Evolutionary conservation across 2,329 filamentous ascomycete genomes (phyloP), one percentile per base, ranked within the genome.

Genomic region (Botrytis porri): DNA sequence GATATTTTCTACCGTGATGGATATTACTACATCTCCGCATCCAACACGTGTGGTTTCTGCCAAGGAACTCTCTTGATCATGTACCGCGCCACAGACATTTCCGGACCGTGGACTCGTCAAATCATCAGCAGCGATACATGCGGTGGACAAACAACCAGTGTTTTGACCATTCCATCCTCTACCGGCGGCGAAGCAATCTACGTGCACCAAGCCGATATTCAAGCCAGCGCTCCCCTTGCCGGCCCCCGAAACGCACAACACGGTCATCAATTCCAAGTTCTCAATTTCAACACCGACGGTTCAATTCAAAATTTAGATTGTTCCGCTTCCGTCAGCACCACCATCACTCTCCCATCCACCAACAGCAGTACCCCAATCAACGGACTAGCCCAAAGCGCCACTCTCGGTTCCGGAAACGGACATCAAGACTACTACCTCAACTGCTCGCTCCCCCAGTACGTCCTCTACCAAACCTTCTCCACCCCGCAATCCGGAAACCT

Each of bases 11-110:
- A 76, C 16, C 57, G 76, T 16, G 74, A 74, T 25, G 77, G 76
- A 25, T 79, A 76, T 41, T 79, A 75, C 60, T 79, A 78, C 41
- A 67, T 78, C 16, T 75, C 74, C 3, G 75, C 77, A 4, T 78
- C 76, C 2, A 77, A 79, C 51, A 79, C 77, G 2, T 79, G 77
- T 54, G 77, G 76, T 16, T 79, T 77, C 71, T 78, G 77, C 51
- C 75, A 74, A 12, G 76, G 75, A 12, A 78, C 77, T 5, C 29
- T 77, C 10, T 65, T 78, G 2, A 54, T 78, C 41, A 73, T 78
- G 43, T 78, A 78, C 51, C 75, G 75, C 29, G 74, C 75, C 16
- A 75, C 74, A 29, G 61, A 54, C 1, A 71, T 78, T 18, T 54
- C 73, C 9, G 76, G 76, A 10, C 75, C 77, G 4, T 78, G 77